Percentiles rank a stretch among this genome's conserved stretches.
Evolutionary conservation across 106 monocot genomes (phyloP).

Genomic region (Dioscorea zingiberensis): DNA sequence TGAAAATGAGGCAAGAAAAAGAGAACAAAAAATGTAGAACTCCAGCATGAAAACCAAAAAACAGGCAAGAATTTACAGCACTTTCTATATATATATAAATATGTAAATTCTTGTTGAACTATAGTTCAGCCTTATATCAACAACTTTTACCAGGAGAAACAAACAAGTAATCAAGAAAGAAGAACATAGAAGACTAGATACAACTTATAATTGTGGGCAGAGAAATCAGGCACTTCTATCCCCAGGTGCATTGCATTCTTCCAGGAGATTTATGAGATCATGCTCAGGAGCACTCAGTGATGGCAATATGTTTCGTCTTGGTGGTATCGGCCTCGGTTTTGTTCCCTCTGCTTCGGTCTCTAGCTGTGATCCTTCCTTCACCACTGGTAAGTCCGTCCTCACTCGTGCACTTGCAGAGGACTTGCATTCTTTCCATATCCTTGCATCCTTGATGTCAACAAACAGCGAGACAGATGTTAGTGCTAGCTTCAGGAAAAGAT

Average conservation of each 20-base stretch:
- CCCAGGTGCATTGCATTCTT: conserved; percentile 9
- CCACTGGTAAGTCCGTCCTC: conserved; percentile 3
- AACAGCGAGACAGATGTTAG: background rate
- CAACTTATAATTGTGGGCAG: no score
- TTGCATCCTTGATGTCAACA: conserved; percentile 6
- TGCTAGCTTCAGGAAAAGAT: background rate
- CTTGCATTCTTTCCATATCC: conserved; percentile 13
- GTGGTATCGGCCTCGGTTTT: background rate
- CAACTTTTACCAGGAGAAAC: no score
- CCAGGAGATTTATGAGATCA: conserved; percentile 11
- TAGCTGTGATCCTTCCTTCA: conserved; percentile 8
- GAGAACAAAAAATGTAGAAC: no score
- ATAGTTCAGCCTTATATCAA: no score
- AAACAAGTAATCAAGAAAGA: no score
- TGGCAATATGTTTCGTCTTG: conserved; percentile 2
- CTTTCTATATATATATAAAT: no score
- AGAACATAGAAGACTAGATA: no score
- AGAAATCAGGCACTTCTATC: background rate
- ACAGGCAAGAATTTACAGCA: no score
- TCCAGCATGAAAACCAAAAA: no score
- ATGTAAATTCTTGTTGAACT: no score
- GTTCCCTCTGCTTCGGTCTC: background rate
- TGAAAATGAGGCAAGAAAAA: no score
- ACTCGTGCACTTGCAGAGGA: background rate
- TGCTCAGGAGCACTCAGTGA: conserved; percentile 13